Base-by-base conservation (phyloP, 768 basidiomycete genomes). In the Mycena metata region DNA sequence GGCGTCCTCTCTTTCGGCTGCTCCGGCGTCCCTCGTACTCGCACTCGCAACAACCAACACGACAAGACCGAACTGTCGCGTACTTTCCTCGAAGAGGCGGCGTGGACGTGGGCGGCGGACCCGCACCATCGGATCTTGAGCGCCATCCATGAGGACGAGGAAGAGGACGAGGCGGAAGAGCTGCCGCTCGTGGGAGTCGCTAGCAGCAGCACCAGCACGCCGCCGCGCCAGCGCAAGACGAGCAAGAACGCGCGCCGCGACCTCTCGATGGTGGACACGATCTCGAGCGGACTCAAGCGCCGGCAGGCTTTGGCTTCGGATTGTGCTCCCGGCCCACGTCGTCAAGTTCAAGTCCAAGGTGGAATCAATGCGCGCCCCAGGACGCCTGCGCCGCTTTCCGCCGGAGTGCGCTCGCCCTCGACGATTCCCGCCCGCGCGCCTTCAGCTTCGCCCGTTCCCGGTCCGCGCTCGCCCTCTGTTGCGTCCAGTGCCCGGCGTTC, bases 281-380 rank as follows among this genome's bases (percentile, higher is more conserved):
- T 67, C 45, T 71, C 70, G 33, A 71, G 70, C 54, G 57, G 39
- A 41, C 66, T 71, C 55, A 71, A 71, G 63, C 69, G 69, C n/a
- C 47, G 49, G 33, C 30, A 39, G 15, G 4, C 39, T 10, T 39
- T 2, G 15, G 4, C 39, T 10, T 39, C 11, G 39, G 11, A 9
- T 10, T 15, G 39, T 39, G 4, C 30, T 30, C 2, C 39, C 15
- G 9, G 39, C 39, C 11, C 3, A 39, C 10, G 39, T 39, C 10
- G 39, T 39, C 39, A 11, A 15, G 39, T 39, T 10, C 39, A 15
- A 39, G 39, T 39, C 11, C 39, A 10, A 39, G 39, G 2, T 2
- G 11, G 39, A 39, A 15, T 39, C 39, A 39, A 30, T 30, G 30
- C 6, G 39, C 39, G 39, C 39, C 39, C 39, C 39, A 39, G 11